Percentiles rank a stretch among this genome's conserved stretches.
Conservation (phyloP, 2,329 filamentous ascomycete genomes). For the Fusarium sp. region DNA sequence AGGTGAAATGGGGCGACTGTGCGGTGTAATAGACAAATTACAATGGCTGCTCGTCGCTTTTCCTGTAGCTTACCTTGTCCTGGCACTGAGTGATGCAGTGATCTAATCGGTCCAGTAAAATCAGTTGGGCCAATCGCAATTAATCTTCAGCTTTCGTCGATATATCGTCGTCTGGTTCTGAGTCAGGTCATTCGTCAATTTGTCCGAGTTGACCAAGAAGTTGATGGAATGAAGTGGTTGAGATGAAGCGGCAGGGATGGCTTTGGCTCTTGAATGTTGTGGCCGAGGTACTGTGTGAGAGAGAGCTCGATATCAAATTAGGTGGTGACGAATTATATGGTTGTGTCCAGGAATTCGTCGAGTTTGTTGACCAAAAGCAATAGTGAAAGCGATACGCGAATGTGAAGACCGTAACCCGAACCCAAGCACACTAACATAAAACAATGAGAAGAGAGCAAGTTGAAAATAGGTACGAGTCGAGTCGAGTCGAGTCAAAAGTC, state of each 20-base stretch:
- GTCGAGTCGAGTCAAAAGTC: conserved; percentile 32
- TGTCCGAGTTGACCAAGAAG: conserved; percentile 20
- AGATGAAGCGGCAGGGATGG: conserved; percentile 17
- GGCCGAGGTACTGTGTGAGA: neutral
- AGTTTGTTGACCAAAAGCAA: conserved; percentile 23
- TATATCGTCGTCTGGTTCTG: conserved; percentile 31
- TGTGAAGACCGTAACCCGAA: conserved; percentile 22
- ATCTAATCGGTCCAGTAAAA: neutral
- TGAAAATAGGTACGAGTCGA: conserved; percentile 16
- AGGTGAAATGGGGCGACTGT: conserved; percentile 19
- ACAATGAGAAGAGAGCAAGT: conserved; percentile 19
- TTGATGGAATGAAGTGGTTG: conserved; percentile 34
- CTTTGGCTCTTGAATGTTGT: conserved; percentile 8
- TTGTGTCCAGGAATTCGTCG: conserved; percentile 10
- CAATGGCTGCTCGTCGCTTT: conserved; percentile 28
- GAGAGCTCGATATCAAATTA: conserved; percentile 19
- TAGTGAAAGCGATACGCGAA: conserved; percentile 14
- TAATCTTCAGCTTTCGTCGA: conserved; percentile 16
- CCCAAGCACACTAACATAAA: conserved; percentile 21
- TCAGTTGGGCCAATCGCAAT: conserved; percentile 13
- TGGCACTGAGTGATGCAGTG: neutral
- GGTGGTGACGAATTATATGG: conserved; percentile 15
- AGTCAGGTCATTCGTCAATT: conserved; percentile 32
- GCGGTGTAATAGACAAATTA: conserved; percentile 19
- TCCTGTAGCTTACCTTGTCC: conserved; percentile 32